These are phyloP conservation scores for Cicer chorassanicum DNA, from an alignment of 306 rosid species.

Conservation along the genomic window DNA sequence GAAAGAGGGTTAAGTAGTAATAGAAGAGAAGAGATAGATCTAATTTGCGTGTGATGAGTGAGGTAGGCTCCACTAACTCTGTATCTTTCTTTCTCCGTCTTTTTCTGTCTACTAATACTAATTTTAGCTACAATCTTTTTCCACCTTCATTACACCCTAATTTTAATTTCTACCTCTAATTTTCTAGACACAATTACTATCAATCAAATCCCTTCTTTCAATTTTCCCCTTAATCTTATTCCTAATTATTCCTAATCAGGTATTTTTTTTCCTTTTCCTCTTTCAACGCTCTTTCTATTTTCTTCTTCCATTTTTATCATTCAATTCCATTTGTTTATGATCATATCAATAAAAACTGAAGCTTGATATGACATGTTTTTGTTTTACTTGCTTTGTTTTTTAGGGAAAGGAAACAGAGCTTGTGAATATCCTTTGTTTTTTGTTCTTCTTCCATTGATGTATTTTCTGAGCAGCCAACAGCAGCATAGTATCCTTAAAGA, in stretches of 20 bases:
- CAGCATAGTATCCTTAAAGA: not conserved
- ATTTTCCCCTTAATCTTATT: slow-evolving; percentile 30
- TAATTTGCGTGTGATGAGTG: slow-evolving; percentile 47
- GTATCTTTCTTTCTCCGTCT: slow-evolving; percentile 45
- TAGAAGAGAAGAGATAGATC: slow-evolving; percentile 56
- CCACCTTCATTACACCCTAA: slow-evolving; percentile 46
- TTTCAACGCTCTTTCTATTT: slow-evolving; percentile 20
- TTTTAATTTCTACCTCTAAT: slow-evolving; percentile 42
- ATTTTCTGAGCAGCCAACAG: slow-evolving; percentile 9
- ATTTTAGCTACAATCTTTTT: slow-evolving; percentile 50
- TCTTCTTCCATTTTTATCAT: not conserved
- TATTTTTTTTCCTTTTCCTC: slow-evolving; percentile 15
- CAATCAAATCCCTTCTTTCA: slow-evolving; percentile 22
- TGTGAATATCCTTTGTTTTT: not conserved
- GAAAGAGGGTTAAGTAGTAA: slow-evolving; percentile 17
- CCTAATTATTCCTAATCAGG: slow-evolving; percentile 47
- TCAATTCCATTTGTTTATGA: not conserved
- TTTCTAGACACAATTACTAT: slow-evolving; percentile 35
- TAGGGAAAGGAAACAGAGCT: slow-evolving; percentile 26
- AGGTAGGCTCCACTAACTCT: slow-evolving; percentile 65
- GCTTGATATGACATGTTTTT: too few species aligned
- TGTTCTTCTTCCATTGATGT: not conserved
- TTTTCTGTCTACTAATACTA: slow-evolving; percentile 57
- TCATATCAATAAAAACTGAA: not conserved
- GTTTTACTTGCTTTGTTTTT: not conserved